Evolutionary conservation across 192 early-diverging fungal genomes (phyloP), one percentile per base, ranked within the genome.

Genomic region (Irineochytrium annulatum): DNA sequence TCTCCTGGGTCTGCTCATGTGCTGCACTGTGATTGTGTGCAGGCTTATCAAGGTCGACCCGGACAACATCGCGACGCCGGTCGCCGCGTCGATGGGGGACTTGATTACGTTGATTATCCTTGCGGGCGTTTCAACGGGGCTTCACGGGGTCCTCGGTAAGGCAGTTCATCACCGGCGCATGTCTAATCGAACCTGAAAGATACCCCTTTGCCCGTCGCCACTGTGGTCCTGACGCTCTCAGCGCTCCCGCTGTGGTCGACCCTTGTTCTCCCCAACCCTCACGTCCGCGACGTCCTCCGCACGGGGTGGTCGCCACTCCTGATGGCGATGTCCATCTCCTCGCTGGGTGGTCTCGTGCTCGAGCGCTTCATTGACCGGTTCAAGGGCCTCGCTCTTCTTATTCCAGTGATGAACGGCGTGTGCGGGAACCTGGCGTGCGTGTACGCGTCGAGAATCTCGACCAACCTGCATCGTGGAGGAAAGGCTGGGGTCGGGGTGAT

Each of bases 251-350:
- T 66, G 6, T 66, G 68, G 63, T 63, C 67, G 8, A 52, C 46
- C 35, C 29, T 68, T 5, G 63, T 69, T n/a, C 31, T 68, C 8
- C n/a, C 44, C n/a, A 69, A 68, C 20, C n/a, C 28, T n/a, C 46
- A 69, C 33, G 89, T 90, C 33, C 67, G 77, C 13, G 73, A 79
- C 45, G 74, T 90, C n/a, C 52, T 89, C 1, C 70, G 70, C 58
- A 76, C 75, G 33, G 91, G 89, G 26, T 93, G 90, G 88, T 73
- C 80, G 1, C 87, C 90, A 0, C 71, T 93, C 19, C 72, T 90
- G 11, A 73, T 79, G 35, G 90, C 91, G 5, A 89, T 91, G 72
- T 63, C 79, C 2, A 90, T 78, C 31, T 68, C 67, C 28, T 83
- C 83, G 55, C 65, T 82, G 27, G 85, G 80, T 29, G 87, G 87